Evolutionary conservation across 495 filamentous ascomycete species (phyloP), one percentile per base, ranked within the genome.

Genomic region (Tuber indicum): DNA sequence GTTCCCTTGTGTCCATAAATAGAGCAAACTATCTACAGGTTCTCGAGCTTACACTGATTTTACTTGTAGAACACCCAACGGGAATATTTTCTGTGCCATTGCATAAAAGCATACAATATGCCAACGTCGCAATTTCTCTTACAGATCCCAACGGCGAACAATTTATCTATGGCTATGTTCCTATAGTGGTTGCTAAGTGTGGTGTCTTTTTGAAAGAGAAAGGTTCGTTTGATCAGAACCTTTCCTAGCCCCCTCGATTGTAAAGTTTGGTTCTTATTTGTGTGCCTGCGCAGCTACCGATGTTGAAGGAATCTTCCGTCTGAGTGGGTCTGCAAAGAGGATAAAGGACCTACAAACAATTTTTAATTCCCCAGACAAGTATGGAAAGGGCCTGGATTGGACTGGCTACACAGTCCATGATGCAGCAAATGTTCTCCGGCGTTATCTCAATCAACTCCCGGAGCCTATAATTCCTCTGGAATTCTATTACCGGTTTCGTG

Each of bases 81-180:
- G 76, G 74, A 71, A 99, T 99, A 74, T 99, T 99, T 84, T 95
- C 95, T 70, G 90, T 99, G n/a, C 93, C 96, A 1, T 89, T 99
- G 71, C 92, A 93, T 76, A 90, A 92, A 79, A 98, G 95, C 86
- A 99, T 99, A 84, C 92, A 93, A 45, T 99, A 99, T 83, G 96
- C 96, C 75, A 99, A 99, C 85, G 96, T 99, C 78, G 96, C 96
- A 73, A 99, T 99, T 81, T 98, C 94, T 73, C 89, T 99, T 46
- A 92, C 93, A 77, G 93, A 98, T 84, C 92, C 92, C 72, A 89
- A 94, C 74, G 96, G 95, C 23, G 89, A 94, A 82, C 97, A 94
- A 84, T 98, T 96, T 84, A 97, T 98, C 42, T 99, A 99, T 85
- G 96, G 96, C 80, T 99, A 99, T 84, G 94, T 99, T 8, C 96